Evolutionary conservation across 305 asterid genomes (phyloP), one percentile per base, ranked within the genome.

Genomic region (Fraxinus latifolia): DNA sequence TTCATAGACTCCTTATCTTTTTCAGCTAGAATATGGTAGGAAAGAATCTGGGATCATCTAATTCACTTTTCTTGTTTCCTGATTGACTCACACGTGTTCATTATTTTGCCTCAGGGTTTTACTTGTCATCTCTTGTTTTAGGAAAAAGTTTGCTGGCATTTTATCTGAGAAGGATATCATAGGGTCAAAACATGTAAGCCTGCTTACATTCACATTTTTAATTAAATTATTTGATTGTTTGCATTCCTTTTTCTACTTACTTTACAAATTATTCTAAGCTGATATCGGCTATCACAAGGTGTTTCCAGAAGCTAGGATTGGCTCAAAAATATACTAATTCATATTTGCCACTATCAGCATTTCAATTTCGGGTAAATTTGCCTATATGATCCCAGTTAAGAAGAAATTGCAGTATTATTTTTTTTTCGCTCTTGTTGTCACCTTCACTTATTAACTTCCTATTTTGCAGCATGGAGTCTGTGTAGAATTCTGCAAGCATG

Each of bases 1-100:
- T 94, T 90, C 89, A 82, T 92, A 33, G 83, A 89, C 84, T 91
- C 97, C 50, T 83, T 96, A 86, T 47, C 89, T n/a, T 90, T 88
- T 83, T 80, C 92, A 78, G 91, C 98, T 81, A 91, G 95, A 91
- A 83, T 96, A 84, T 96, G 99, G 99, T 96, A 90, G 58, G 79
- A 55, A 77, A 70, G 62, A 80, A 12, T 75, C 53, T 37, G 76
- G 42, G 23, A 27, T 31, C 34, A 8, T 62, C 7, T 14, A 44
- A 72, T 76, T 65, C 80, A 72, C 34, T 50, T 11, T 25, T 77
- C 70, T 4, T 77, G 37, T 33, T 74, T 80, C 65, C 25, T 72
- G 25, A 65, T 82, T 79, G 77, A 73, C 84, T 80, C 53, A 33
- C 77, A 37, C 34, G 42, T 55, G 60, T 23, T 29, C 84, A 79